Base-by-base conservation (phyloP, 768 basidiomycete species). In the Leccinum rimulosum region DNA sequence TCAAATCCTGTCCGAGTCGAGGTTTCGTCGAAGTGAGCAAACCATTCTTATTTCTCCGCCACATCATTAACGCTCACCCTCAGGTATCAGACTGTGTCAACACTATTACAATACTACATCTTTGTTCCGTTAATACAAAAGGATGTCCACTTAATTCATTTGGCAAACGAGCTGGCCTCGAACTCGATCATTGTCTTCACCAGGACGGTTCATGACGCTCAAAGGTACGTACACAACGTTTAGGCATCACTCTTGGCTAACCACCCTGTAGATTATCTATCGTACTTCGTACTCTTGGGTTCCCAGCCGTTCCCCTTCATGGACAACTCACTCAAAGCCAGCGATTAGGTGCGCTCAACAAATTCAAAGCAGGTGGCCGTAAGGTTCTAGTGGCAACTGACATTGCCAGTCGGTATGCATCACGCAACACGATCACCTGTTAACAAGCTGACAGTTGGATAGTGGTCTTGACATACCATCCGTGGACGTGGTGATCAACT, bases 141-240 rank as follows among this genome's bases (percentile, higher is more conserved):
- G 75, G 95, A 98, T 67, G 86, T 90, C 3, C 87, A 95, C 70
- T 82, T 99, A 52, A 82, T 98, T 54, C 89, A 96, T 73, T 80
- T 98, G 14, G 85, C 87, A 60, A 97, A 96, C 72, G 86, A 89
- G 17, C 79, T 98, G 56, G 89, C 93, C 4, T 90, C 92, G 67
- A 95, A 93, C 71, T 93, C 93, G 0, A 92, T 94, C 66, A 98
- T 99, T 59, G 87, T 98, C 66, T 99, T 99, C 74, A 97, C 95
- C 11, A 80, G 95, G 60, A 99, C 97, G 25, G 95, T 98, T 19
- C 84, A 94, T 63, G 95, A 98, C 74, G 89, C 96, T 0, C 88
- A 93, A 69, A 80, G 88, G 89, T 87, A 61, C 53, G 80, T 27
- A 12, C 36, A 11, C 12, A 30, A 3, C 43, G 10, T 27, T 14